Base-by-base conservation (phyloP, 2,329 filamentous ascomycete species). In the Metarhizium humberi region DNA sequence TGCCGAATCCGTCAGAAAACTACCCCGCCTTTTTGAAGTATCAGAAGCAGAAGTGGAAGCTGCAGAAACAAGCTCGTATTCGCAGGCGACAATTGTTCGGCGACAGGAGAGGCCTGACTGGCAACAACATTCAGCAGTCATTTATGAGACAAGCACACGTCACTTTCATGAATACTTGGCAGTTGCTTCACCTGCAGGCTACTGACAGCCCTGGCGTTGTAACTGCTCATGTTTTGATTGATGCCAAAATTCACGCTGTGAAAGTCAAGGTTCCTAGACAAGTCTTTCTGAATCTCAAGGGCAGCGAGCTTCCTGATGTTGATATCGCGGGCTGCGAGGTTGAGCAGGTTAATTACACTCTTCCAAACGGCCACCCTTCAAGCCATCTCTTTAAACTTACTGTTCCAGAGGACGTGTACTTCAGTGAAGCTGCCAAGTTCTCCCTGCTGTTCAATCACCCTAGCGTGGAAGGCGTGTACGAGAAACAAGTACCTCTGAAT, bases 11-110 rank as follows among this genome's bases (percentile, higher is more conserved):
- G 20, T 88, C 85, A 0, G 84, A 94, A 51, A 87, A 99, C 69
- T 99, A 99, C 62, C 75, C 83, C 18, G 90, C 83, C 0, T 99
- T 95, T 76, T 70, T 99, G 53, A 80, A 87, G 65, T 97, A 97
- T 65, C 94, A 99, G 68, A 99, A 99, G 72, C 84, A 92, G 73
- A 99, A 99, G 71, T 99, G 94, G 94, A 96, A 92, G 74, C 87
- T 97, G 42, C 94, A 99, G 68, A 95, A 91, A 66, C 88, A 95
- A 68, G 91, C 92, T 38, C 84, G 94, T 25, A 79, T 86, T 57
- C 85, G 92, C 47, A 81, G 95, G 60, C 83, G 92, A 51, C 94
- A 99, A 68, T 77, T 99, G 1, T 99, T 99, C 64, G 94, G 94
- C 57, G 92, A 99, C 64, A 86, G 87, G 56, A 81, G 85, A 57